Base-by-base conservation (phyloP, 768 basidiomycete genomes). In the Mrakia blollopis region DNA sequence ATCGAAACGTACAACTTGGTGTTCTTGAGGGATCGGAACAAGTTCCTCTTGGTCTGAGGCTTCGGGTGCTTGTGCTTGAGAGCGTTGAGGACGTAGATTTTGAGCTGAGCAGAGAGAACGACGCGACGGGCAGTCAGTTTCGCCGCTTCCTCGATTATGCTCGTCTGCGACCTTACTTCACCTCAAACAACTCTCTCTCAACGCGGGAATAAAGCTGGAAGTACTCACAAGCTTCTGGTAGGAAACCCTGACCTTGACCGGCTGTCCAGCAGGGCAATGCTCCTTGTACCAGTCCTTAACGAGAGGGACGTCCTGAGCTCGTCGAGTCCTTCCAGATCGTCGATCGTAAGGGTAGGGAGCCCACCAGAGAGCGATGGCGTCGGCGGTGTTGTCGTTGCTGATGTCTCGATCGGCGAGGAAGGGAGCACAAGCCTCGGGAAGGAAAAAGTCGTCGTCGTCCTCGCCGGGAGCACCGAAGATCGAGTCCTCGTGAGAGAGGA, bases 281-380 rank as follows among this genome's bases (percentile, higher is more conserved):
- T 99, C 97, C 39, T 98, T 87, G 82, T 98, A 99, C 93, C 95
- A 99, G 81, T 93, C 92, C 87, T 99, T 98, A 80, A 98, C 92
- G 72, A 98, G 87, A 3, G 96, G 94, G 1, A 99, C 84, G 82
- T 99, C 97, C 83, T 98, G 94, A 0, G 96, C 94, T 77, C 97
- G 88, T 75, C 95, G 89, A 88, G 91, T 98, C 61, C 91, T 88
- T 0, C 97, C 97, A 37, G 92, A 93, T 57, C 97, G 90, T 73
- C 93, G 89, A 81, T 89, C 91, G 83, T 98, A 98, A 3, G 97
- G 97, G 79, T 94, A 94, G 25, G 95, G 94, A 0, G 97, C 93
- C 94, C 95, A 98, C 93, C 94, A 99, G 28, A 99, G 87, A 3
- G 93, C 95, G 80, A 99, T 97, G 41, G 92, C 95, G 81, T 99